Evolutionary conservation across 306 rosid species (phyloP).

Genomic region (Luffa acutangula): DNA sequence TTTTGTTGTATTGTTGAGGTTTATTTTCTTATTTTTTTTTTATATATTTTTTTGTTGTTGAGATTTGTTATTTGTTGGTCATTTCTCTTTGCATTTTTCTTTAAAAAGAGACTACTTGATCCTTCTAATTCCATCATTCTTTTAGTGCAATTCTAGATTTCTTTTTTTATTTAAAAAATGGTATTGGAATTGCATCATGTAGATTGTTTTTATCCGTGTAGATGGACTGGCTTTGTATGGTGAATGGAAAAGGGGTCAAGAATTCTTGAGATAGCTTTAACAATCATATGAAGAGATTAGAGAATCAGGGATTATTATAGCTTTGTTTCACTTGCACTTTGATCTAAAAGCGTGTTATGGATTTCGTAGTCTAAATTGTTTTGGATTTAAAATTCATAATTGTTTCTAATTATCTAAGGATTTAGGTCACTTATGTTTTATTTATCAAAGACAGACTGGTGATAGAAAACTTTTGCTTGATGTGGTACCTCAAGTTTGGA

Average conservation of each 20-base stretch:
- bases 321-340: not conserved
- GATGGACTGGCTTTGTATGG: not conserved
- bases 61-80: not conserved
- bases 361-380: not conserved
- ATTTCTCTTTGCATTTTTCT: not conserved
- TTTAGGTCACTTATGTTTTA: constrained; percentile 23
- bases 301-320: not conserved
- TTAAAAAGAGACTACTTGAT: not conserved
- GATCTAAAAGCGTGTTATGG: not conserved
- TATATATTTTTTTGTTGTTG: not conserved
- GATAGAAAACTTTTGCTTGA: constrained; percentile 65
- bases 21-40: not conserved
- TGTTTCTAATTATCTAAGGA: not conserved
- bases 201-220: not conserved
- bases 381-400: not conserved
- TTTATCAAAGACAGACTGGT: constrained; percentile 61
- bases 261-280: not conserved
- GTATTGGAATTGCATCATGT: not conserved
- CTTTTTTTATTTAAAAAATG: not conserved
- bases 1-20: not conserved
- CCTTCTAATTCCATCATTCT: not conserved
- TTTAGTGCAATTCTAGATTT: not conserved
- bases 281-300: not conserved
- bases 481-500: constrained; percentile 68
- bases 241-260: not conserved